Base-by-base conservation (phyloP, 768 basidiomycete species). In the Rhodotorula babjevae region DNA sequence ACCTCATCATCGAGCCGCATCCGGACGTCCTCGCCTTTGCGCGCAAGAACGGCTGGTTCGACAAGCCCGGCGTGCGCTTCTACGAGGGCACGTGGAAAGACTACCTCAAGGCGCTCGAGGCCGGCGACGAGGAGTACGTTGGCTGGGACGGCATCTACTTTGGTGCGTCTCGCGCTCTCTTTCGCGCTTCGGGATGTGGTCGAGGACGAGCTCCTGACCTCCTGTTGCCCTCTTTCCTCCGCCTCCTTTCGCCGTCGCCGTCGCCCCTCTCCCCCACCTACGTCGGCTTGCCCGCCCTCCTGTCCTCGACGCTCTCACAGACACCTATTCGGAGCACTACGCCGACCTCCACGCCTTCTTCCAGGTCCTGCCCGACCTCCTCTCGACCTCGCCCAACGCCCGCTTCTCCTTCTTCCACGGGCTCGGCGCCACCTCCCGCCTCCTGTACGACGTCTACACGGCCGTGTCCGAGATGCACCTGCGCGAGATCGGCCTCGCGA, bases 1-100 rank as follows among this genome's bases (percentile, higher is more conserved):
- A 99, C 80, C 87, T 90, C 68, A 95, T 99, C 76, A 88, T 97
- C 68, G 96, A 99, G 81, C 88, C 95, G 2, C 96, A 99, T 79
- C 89, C 90, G 0, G 90, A 93, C 78, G 93, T 98, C 8, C 85
- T 97, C n/a, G 81, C 84, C 61, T 85, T 91, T 76, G 93, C 96
- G 87, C 86, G 85, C 72, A 82, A 84, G 42, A 77, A 83, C 27
- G 84, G 93, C 0, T 96, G 95, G 89, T 86, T 90, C 78, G 84
- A 87, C 40, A 89, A 87, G 79, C 83, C 85, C 0, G 88, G 88
- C 12, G 91, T 97, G 55, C 86, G 83, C 61, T 87, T 97, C 67
- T 83, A 94, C 25, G 89, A 92, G 81, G 93, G 93, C 2, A 90
- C 89, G 80, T 99, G 96, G 96, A 94, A 97, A 83, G 91, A 95